phyloP scores from a whole-genome alignment of 192 early-diverging fungal genomes.

The Podila clonocystis region DNA sequence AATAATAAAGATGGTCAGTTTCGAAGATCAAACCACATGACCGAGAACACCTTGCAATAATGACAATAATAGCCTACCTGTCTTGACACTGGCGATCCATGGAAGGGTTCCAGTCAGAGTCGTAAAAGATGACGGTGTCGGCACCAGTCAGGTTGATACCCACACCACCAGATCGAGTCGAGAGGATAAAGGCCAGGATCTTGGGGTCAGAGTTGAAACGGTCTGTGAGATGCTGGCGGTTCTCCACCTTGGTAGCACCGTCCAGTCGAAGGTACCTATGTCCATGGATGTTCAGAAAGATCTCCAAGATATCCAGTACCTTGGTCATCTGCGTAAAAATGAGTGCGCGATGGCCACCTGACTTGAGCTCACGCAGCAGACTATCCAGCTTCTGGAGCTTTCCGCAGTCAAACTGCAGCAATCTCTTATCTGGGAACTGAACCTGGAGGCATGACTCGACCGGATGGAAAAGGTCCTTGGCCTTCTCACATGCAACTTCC shows the following conservation, averaged over 20 bases:
- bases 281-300: conserved; percentile 75
- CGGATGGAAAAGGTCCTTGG: conserved; percentile 66
- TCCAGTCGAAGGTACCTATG: conserved; percentile 69
- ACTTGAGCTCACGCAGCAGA: conserved; percentile 62
- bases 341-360: conserved; percentile 68
- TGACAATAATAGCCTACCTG: conserved; percentile 33
- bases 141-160: conserved; percentile 84
- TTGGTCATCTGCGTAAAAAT: conserved; percentile 79
- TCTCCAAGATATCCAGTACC: conserved; percentile 71
- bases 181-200: conserved; percentile 68
- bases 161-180: conserved; percentile 76
- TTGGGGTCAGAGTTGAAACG: conserved; percentile 67
- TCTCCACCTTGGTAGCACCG: conserved; percentile 68
- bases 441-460: conserved; percentile 72
- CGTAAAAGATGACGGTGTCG: conserved; percentile 83
- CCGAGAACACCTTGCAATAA: background rate
- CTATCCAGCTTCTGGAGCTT: conserved; percentile 71
- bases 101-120: conserved; percentile 82
- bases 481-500: conserved; percentile 19
- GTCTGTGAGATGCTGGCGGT: conserved; percentile 67
- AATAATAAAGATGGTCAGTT: background rate
- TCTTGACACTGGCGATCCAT: conserved; percentile 81
- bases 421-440: conserved; percentile 84
- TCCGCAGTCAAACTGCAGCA: conserved; percentile 89
- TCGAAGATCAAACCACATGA: background rate